A percentile compares a stretch with the other conserved stretches of the same genome.
These are phyloP conservation scores for Fusarium sp. DNA, from an alignment of 2,329 filamentous ascomycete species.

Conservation along the genomic window DNA sequence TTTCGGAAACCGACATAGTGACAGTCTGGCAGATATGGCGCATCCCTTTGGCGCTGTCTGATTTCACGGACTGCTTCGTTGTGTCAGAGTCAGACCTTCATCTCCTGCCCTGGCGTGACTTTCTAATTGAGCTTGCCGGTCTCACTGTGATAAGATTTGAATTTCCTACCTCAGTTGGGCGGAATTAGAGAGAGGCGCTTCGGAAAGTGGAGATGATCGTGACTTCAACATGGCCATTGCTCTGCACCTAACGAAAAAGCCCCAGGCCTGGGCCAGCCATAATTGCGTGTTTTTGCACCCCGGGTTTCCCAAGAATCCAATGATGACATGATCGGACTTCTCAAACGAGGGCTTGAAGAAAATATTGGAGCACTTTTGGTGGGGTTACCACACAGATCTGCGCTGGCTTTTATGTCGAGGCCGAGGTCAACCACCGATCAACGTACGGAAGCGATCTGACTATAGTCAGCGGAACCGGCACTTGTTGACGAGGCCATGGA, in stretches of 20 bases:
- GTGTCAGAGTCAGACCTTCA: neutral
- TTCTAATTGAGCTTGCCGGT: constrained; percentile 9
- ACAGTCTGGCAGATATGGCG: neutral
- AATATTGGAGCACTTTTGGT: constrained; percentile 2
- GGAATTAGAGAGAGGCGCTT: constrained; percentile 26
- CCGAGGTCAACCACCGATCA: constrained; percentile 12
- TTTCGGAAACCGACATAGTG: constrained; percentile 1
- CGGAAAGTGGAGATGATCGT: constrained; percentile 31
- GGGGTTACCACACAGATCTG: constrained; percentile 2
- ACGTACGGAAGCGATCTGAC: constrained; percentile 6
- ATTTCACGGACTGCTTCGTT: neutral
- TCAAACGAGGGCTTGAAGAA: constrained; percentile 16
- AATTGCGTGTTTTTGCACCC: constrained; percentile 22
- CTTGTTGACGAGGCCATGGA: constrained; percentile 31
- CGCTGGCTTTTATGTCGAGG: constrained; percentile 18
- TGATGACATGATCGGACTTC: constrained; percentile 36
- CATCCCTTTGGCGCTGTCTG: constrained; percentile 1
- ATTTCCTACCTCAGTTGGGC: constrained; percentile 9
- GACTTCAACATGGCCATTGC: neutral
- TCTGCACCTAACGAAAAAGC: constrained; percentile 21
- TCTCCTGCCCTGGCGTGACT: constrained; percentile 2
- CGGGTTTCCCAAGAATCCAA: constrained; percentile 16
- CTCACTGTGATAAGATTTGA: constrained; percentile 28
- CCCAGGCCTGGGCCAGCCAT: constrained; percentile 35
- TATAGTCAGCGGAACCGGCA: constrained; percentile 33